phyloP scores from a whole-genome alignment of 257 asterid species.

The Euphrasia confusa region DNA sequence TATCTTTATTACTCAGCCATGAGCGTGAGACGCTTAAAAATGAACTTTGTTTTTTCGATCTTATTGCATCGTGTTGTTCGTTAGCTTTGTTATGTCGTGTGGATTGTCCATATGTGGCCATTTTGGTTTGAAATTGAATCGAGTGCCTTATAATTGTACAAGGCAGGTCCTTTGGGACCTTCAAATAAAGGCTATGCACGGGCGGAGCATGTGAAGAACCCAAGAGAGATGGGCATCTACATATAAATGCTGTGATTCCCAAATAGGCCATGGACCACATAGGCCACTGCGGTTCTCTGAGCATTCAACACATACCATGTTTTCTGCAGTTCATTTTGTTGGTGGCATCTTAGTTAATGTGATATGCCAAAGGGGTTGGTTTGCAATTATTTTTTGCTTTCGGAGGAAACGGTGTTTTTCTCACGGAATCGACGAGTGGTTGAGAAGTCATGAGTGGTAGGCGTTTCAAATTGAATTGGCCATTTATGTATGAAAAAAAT shows the following conservation, averaged over 20 bases:
- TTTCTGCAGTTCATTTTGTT: conserved; percentile 10
- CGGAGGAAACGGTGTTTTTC: too few species aligned
- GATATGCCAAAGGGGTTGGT: background rate
- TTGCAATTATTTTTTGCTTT: too few species aligned
- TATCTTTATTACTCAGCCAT: conserved; percentile 1
- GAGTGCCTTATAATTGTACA: conserved; percentile 28
- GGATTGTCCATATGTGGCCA: too few species aligned
- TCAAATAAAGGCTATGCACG: conserved; percentile 7
- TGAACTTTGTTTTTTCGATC: too few species aligned
- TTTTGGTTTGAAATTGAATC: conserved; percentile 18
- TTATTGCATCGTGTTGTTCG: too few species aligned
- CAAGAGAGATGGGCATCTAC: conserved; percentile 5
- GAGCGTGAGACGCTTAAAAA: too few species aligned
- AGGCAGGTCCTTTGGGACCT: conserved; percentile 29
- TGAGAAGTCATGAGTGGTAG: too few species aligned
- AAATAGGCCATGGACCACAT: conserved; percentile 31
- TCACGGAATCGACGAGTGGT: too few species aligned
- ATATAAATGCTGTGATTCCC: conserved; percentile 19
- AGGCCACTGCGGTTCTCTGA: conserved; percentile 11
- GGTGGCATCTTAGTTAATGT: background rate
- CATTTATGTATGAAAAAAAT: too few species aligned
- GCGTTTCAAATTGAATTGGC: too few species aligned
- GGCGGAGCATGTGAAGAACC: conserved; percentile 10
- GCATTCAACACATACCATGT: conserved; percentile 12
- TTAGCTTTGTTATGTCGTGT: too few species aligned